Conservation (phyloP, 1,284 basidiomycete genomes). For the Erythrobasidium hasegawianum region DNA sequence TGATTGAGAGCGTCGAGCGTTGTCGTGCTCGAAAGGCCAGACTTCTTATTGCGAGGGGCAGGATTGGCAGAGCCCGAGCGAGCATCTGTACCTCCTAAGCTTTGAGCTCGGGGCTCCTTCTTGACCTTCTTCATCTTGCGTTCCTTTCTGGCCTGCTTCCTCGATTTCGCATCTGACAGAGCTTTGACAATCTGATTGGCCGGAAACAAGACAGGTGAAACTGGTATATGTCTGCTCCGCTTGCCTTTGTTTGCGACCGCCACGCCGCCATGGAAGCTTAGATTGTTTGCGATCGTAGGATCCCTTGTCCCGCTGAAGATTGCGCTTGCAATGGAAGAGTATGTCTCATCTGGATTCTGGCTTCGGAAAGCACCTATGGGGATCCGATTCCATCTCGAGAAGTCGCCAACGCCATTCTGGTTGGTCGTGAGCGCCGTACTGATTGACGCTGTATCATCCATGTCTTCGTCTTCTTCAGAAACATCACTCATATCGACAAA, state of each 20-base stretch:
- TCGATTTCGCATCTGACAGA: constrained; percentile 7
- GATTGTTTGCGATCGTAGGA: constrained; percentile 3
- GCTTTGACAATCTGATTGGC: constrained; percentile 24
- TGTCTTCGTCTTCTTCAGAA: constrained; percentile 31
- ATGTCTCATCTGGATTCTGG: constrained; percentile 20
- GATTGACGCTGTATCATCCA: constrained; percentile 31
- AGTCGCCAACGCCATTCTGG: constrained; percentile 37
- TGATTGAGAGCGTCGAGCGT: constrained; percentile 1
- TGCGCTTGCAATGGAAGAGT: constrained; percentile 17
- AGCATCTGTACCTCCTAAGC: background rate
- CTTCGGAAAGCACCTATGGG: constrained; percentile 46
- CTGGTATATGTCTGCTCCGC: constrained; percentile 25
- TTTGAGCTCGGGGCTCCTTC: background rate
- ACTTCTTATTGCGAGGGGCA: background rate
- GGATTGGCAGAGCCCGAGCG: constrained; percentile 1
- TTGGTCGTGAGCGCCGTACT: constrained; percentile 23
- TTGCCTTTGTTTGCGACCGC: background rate
- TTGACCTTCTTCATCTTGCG: constrained; percentile 7
- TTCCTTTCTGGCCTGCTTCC: constrained; percentile 15
- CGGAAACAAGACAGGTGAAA: constrained; percentile 30
- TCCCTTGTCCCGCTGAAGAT: constrained; percentile 24
- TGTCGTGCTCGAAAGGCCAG: background rate
- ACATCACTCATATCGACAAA: constrained; percentile 38
- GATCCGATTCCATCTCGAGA: constrained; percentile 45
- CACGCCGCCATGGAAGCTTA: constrained; percentile 26